phyloP scores from a whole-genome alignment of 2,329 filamentous ascomycete species.

The Hypoxylon sp. region DNA sequence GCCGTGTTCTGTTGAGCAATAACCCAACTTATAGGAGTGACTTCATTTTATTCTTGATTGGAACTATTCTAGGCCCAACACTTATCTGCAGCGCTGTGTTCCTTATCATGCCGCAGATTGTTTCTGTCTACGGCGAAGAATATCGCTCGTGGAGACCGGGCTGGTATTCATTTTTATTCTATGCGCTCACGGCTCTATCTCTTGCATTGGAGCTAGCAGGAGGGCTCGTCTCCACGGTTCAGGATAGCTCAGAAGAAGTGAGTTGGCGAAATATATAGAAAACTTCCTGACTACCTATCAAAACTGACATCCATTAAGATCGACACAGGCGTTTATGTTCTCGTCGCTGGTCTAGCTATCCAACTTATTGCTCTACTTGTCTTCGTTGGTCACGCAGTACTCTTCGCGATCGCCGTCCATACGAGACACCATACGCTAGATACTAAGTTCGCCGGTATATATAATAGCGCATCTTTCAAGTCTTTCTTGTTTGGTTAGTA shows the following conservation, averaged over 20 bases:
- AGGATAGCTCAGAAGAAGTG: constrained; percentile 56
- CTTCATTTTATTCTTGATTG: constrained; percentile 63
- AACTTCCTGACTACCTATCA: constrained; percentile 1
- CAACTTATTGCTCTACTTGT: constrained; percentile 60
- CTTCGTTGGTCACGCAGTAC: constrained; percentile 57
- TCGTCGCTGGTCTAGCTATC: constrained; percentile 62
- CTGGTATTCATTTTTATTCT: constrained; percentile 53
- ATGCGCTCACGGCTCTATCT: constrained; percentile 41
- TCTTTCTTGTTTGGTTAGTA: constrained; percentile 62
- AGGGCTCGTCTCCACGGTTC: constrained; percentile 58
- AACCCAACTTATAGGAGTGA: constrained; percentile 54
- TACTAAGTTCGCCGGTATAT: constrained; percentile 57
- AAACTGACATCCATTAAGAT: constrained; percentile 43
- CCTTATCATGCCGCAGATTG: constrained; percentile 62
- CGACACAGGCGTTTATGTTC: constrained; percentile 55
- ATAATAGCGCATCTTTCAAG: constrained; percentile 61
- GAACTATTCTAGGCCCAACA: constrained; percentile 64
- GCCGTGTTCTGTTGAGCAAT: constrained; percentile 60
- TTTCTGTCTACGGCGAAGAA: constrained; percentile 63
- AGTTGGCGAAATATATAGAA: constrained; percentile 36
- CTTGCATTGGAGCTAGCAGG: constrained; percentile 60
- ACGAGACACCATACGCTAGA: constrained; percentile 59
- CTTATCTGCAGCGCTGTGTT: constrained; percentile 63
- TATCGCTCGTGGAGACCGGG: constrained; percentile 56
- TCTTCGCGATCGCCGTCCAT: constrained; percentile 60